A percentile compares a stretch with the other conserved stretches of the same genome.
Evolutionary conservation across 306 rosid genomes (phyloP).

Genomic region (Oemleria cerasiformis): DNA sequence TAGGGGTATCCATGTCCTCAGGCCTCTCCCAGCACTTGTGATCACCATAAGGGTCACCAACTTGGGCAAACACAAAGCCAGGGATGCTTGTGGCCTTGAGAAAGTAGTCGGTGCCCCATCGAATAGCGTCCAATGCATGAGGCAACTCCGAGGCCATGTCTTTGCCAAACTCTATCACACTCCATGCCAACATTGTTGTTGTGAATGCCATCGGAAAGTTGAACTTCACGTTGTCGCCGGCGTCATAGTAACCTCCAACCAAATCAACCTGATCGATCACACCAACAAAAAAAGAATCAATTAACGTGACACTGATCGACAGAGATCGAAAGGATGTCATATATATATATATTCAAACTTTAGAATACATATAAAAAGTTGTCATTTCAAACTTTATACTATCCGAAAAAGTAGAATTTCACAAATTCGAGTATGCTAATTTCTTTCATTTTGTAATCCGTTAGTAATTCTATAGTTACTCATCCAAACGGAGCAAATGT

Average conservation of each 20-base stretch:
- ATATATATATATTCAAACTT: too few species aligned
- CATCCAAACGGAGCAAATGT: too few species aligned
- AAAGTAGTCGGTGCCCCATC: slow-evolving; percentile 27
- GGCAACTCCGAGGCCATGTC: slow-evolving; percentile 13
- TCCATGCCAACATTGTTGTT: slow-evolving; percentile 23
- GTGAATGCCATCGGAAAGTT: slow-evolving; percentile 27
- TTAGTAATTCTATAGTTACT: too few species aligned
- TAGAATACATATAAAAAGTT: too few species aligned
- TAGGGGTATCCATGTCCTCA: slow-evolving; percentile 22
- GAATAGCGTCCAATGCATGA: slow-evolving; percentile 14
- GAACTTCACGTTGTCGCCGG: slow-evolving; percentile 26
- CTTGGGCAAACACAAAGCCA: slow-evolving; percentile 18
- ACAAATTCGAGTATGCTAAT: too few species aligned
- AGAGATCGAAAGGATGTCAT: too few species aligned
- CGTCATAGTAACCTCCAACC: slow-evolving; percentile 25
- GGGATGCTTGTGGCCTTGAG: slow-evolving; percentile 22
- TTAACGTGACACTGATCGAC: too few species aligned
- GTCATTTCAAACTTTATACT: too few species aligned
- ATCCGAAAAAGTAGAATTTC: too few species aligned
- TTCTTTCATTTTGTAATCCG: too few species aligned
- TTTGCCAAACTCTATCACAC: slow-evolving; percentile 18
- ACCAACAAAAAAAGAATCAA: not conserved
- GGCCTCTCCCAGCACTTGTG: slow-evolving; percentile 26
- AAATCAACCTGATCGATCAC: slow-evolving; percentile 19
- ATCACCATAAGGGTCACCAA: slow-evolving; percentile 19